Conservation (phyloP, 2,329 filamentous ascomycete species). For the Alternaria ventricosa region DNA sequence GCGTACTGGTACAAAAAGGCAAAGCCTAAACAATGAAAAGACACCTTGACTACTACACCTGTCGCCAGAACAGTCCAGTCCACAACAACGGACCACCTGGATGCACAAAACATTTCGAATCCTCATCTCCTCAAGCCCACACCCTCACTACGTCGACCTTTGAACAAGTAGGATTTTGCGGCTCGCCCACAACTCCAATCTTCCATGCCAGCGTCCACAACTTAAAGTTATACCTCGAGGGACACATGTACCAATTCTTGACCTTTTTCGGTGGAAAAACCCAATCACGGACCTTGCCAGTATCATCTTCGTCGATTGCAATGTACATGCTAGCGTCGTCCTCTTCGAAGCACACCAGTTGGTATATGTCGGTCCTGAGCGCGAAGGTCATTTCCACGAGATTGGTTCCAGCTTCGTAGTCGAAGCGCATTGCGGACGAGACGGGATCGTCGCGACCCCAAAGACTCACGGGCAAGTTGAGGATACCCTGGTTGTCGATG, state of each 20-base stretch:
- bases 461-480: slow-evolving; percentile 19
- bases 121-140: slow-evolving; percentile 16
- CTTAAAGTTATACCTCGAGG: slow-evolving; percentile 44
- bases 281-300: slow-evolving; percentile 42
- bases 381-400: slow-evolving; percentile 50
- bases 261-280: slow-evolving; percentile 19
- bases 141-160: slow-evolving; percentile 49
- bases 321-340: slow-evolving; percentile 41
- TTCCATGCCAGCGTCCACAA: slow-evolving; percentile 53
- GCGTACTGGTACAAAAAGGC: neutral
- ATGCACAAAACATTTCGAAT: neutral
- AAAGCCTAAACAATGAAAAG: neutral
- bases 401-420: slow-evolving; percentile 41
- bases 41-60: no score
- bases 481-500: slow-evolving; percentile 12
- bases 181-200: slow-evolving; percentile 39
- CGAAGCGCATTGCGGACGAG: slow-evolving; percentile 42
- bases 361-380: slow-evolving; percentile 23
- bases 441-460: neutral
- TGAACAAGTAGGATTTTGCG: slow-evolving; percentile 54
- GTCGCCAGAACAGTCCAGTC: neutral
- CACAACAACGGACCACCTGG: neutral
- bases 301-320: slow-evolving; percentile 33
- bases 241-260: slow-evolving; percentile 54
- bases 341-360: slow-evolving; percentile 48